Conservation (phyloP, 768 basidiomycete species). For the Lepiota venenata region DNA sequence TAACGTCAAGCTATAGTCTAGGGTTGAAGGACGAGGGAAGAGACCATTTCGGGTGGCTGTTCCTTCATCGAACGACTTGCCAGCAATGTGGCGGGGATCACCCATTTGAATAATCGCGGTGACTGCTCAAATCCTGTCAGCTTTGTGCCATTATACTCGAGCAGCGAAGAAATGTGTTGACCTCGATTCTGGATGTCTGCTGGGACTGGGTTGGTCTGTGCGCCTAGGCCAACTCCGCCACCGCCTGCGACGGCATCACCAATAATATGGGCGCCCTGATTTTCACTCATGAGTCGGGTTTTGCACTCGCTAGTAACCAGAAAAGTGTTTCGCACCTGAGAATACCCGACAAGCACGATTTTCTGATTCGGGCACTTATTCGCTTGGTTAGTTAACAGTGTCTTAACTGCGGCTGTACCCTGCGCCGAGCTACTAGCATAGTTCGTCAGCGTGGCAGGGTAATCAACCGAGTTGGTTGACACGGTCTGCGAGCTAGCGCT, state of each 20-base stretch:
- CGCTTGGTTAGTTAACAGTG: constrained; percentile 20
- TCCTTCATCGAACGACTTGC: constrained; percentile 22
- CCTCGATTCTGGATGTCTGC: constrained; percentile 11
- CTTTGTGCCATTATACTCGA: too few species aligned
- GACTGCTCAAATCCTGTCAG: constrained; percentile 10
- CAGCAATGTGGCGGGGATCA: constrained; percentile 21
- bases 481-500: constrained; percentile 21
- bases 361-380: constrained; percentile 22
- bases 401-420: constrained; percentile 21
- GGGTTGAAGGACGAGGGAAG: constrained; percentile 17
- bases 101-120: constrained; percentile 23
- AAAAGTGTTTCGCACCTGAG: constrained; percentile 14
- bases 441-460: constrained; percentile 23
- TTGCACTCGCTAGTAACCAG: not conserved
- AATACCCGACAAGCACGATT: constrained; percentile 26
- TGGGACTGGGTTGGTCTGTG: constrained; percentile 15
- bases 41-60: constrained; percentile 15
- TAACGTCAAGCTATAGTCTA: constrained; percentile 18
- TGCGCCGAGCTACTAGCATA: constrained; percentile 21
- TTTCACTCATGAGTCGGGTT: not conserved
- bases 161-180: not conserved
- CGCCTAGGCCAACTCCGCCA: constrained; percentile 15
- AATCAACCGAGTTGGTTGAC: constrained; percentile 21
- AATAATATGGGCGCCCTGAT: constrained; percentile 23
- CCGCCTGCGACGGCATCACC: constrained; percentile 24